phyloP scores from a whole-genome alignment of 164 flowering plant species.

The Cinnamomum chago region DNA sequence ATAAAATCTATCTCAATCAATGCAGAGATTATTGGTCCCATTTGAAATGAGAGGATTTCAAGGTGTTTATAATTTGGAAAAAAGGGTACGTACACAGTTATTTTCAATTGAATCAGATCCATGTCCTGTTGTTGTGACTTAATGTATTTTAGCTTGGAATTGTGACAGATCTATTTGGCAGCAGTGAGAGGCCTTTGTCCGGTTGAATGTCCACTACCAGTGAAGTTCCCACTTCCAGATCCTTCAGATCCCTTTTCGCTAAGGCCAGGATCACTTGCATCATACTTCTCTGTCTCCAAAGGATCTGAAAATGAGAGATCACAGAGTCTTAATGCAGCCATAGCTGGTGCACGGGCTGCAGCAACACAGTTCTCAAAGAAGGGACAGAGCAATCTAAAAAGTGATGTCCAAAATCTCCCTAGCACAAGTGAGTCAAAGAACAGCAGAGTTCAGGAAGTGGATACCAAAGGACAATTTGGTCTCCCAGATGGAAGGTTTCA shows the following conservation, averaged over 20 bases:
- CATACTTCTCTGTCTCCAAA: slow-evolving; percentile 14
- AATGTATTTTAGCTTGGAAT: not conserved
- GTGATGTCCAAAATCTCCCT: slow-evolving; percentile 6
- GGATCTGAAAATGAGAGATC: slow-evolving; percentile 37
- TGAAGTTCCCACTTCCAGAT: slow-evolving; percentile 69
- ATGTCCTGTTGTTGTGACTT: not conserved
- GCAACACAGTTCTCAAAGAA: slow-evolving; percentile 70
- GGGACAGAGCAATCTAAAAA: slow-evolving; percentile 10
- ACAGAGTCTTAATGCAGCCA: slow-evolving; percentile 53
- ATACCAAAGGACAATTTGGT: slow-evolving; percentile 8
- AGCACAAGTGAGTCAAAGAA: slow-evolving; percentile 16
- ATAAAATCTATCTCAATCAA: slow-evolving; percentile 1
- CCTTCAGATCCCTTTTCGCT: slow-evolving; percentile 61
- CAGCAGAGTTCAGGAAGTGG: slow-evolving; percentile 2
- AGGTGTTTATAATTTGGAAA: slow-evolving; percentile 80
- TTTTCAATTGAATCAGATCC: not conserved
- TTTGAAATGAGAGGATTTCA: slow-evolving; percentile 92
- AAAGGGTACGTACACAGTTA: slow-evolving; percentile 39
- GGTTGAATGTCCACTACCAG: slow-evolving; percentile 57
- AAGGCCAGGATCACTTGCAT: slow-evolving; percentile 66
- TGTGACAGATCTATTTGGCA: slow-evolving; percentile 54
- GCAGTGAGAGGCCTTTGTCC: slow-evolving; percentile 69
- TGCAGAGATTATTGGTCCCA: slow-evolving; percentile 74
- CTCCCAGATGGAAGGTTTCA: slow-evolving; percentile 7
- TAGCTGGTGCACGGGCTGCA: slow-evolving; percentile 85